Conservation (phyloP, 1,139 yeast species). For the Geotrichum restrictum region DNA sequence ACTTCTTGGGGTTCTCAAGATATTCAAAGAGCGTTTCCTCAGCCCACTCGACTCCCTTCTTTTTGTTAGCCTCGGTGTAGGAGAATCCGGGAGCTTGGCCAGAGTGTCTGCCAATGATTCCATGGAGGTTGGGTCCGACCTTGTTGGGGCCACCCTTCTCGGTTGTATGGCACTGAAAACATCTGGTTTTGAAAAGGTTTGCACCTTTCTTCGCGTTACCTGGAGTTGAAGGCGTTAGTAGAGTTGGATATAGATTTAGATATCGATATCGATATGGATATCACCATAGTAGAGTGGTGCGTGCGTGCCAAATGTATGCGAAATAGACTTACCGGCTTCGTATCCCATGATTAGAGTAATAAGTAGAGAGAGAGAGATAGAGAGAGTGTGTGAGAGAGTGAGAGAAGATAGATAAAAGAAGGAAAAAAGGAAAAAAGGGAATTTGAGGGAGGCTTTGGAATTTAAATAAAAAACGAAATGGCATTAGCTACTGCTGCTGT, state of each 20-base stretch:
- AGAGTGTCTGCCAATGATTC: slow-evolving; percentile 85
- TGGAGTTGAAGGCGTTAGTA: slow-evolving; percentile 17
- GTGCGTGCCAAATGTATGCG: no score
- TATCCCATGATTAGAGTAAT: slow-evolving; percentile 7
- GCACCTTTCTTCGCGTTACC: slow-evolving; percentile 98
- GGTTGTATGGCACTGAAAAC: slow-evolving; percentile 97
- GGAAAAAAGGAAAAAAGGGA: no score
- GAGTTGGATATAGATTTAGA: no score
- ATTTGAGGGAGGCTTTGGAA: no score
- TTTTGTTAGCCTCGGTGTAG: slow-evolving; percentile 97
- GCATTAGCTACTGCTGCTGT: no score
- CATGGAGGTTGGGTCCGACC: slow-evolving; percentile 98
- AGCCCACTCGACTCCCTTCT: slow-evolving; percentile 85
- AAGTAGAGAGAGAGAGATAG: no score
- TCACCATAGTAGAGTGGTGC: no score
- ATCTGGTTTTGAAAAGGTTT: slow-evolving; percentile 95
- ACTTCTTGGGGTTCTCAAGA: slow-evolving; percentile 99
- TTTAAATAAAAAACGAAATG: no score
- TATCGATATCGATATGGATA: no score
- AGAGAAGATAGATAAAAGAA: no score
- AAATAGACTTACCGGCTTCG: slow-evolving; percentile 17
- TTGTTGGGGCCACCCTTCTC: slow-evolving; percentile 96
- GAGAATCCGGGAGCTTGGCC: slow-evolving; percentile 92
- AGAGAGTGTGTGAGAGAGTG: no score
- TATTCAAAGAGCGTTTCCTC: slow-evolving; percentile 90